These are phyloP conservation scores for Isatis lusitanica DNA, from an alignment of 441 rosid genomes.

Conservation along the genomic window DNA sequence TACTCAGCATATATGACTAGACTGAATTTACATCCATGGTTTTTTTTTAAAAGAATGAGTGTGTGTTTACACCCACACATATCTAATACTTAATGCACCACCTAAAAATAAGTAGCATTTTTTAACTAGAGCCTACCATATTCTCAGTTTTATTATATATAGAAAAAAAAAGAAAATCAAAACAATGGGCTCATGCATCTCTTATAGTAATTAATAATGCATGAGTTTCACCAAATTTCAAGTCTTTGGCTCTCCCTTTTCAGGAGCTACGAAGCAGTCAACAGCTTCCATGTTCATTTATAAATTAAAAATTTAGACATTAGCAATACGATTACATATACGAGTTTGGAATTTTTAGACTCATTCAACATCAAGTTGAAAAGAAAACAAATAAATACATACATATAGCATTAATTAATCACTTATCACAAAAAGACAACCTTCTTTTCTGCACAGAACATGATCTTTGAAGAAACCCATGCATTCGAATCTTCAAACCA, in stretches of 20 bases:
- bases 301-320: background rate
- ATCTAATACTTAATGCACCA: slow-evolving; percentile 6
- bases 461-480: slow-evolving; percentile 35
- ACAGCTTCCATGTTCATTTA: slow-evolving; percentile 18
- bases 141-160: background rate
- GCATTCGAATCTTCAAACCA: slow-evolving; percentile 38
- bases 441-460: slow-evolving; percentile 39
- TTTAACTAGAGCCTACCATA: background rate
- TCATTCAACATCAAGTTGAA: slow-evolving; percentile 1
- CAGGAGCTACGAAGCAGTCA: slow-evolving; percentile 22
- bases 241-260: slow-evolving; percentile 9
- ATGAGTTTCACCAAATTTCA: slow-evolving; percentile 31
- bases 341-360: slow-evolving; percentile 13
- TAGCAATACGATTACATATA: background rate
- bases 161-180: background rate
- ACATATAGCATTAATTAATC: slow-evolving; percentile 11
- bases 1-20: background rate
- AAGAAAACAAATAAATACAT: background rate
- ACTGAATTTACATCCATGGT: background rate
- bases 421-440: slow-evolving; percentile 33
- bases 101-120: background rate
- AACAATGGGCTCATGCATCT: background rate
- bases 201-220: slow-evolving; percentile 1
- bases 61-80: background rate
- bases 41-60: background rate